Conservation (phyloP, 1,139 yeast genomes). For the Taphrina communis region DNA sequence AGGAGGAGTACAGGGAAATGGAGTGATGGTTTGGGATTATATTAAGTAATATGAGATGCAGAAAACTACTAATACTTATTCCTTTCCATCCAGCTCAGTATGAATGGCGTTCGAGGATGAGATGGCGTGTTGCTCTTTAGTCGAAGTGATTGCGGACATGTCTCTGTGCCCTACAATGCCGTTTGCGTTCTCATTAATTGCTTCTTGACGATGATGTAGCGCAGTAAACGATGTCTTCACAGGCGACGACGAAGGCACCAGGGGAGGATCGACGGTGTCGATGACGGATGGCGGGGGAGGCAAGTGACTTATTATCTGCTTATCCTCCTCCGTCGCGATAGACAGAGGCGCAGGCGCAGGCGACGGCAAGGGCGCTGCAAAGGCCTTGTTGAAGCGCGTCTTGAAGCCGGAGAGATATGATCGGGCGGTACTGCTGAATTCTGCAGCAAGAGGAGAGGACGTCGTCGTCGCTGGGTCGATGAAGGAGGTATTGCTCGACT, state of each 20-base stretch:
- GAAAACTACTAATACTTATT: background rate
- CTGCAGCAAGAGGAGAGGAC: background rate
- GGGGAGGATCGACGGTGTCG: constrained; percentile 2
- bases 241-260: background rate
- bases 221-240: too few relatives aligned
- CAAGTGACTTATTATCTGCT: background rate
- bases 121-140: too few relatives aligned
- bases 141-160: too few relatives aligned
- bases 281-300: constrained; percentile 24
- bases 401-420: constrained; percentile 35
- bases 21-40: background rate
- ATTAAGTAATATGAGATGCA: background rate
- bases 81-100: background rate
- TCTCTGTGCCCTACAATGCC: too few relatives aligned
- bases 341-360: background rate
- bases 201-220: too few relatives aligned
- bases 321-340: background rate
- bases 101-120: too few relatives aligned
- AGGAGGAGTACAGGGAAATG: background rate
- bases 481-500: background rate
- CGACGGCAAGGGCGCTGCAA: background rate
- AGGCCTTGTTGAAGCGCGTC: constrained; percentile 33
- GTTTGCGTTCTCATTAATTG: too few relatives aligned
- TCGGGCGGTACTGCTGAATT: constrained; percentile 7
- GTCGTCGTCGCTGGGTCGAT: background rate